Percentiles rank a stretch among this genome's conserved stretches.
Evolutionary conservation across 2,329 filamentous ascomycete species (phyloP).

Genomic region (Xylariaceae sp.): DNA sequence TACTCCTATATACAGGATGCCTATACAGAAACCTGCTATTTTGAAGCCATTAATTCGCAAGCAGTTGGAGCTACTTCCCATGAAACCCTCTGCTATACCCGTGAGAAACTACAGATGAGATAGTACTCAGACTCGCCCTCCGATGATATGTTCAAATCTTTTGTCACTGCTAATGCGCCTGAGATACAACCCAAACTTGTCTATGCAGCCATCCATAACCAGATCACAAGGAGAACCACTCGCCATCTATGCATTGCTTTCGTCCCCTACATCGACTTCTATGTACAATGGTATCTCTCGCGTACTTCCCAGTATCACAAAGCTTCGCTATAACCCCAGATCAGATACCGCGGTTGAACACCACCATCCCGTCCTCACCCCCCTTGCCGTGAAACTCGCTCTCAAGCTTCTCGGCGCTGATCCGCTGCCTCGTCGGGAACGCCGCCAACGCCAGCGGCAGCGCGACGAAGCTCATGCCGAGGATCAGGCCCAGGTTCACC

Average conservation of each 20-base stretch:
- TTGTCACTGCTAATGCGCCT: neutral
- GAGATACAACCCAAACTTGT: neutral
- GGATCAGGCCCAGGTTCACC: slow-evolving; percentile 81
- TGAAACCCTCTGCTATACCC: too few species aligned
- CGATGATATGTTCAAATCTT: neutral
- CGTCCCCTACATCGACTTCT: neutral
- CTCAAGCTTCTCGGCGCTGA: slow-evolving; percentile 73
- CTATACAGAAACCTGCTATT: too few species aligned
- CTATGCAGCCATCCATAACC: too few species aligned
- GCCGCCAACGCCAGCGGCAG: slow-evolving; percentile 84
- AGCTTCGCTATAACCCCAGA: neutral
- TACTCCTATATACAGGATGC: too few species aligned
- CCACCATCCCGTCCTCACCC: slow-evolving; percentile 77
- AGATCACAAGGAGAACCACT: neutral
- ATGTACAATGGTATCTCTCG: neutral
- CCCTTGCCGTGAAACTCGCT: slow-evolving; percentile 80
- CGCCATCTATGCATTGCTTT: neutral
- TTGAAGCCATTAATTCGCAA: too few species aligned
- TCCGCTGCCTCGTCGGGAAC: slow-evolving; percentile 86
- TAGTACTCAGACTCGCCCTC: too few species aligned
- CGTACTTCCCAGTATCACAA: too few species aligned
- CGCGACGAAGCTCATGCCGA: slow-evolving; percentile 81
- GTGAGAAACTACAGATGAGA: too few species aligned
- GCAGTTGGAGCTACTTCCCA: too few species aligned
- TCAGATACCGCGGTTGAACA: slow-evolving; percentile 93